A percentile compares a stretch with the other conserved stretches of the same genome.
Evolutionary conservation across 1,284 basidiomycete genomes (phyloP).

Genomic region (Rhodotorula mucilaginosa): DNA sequence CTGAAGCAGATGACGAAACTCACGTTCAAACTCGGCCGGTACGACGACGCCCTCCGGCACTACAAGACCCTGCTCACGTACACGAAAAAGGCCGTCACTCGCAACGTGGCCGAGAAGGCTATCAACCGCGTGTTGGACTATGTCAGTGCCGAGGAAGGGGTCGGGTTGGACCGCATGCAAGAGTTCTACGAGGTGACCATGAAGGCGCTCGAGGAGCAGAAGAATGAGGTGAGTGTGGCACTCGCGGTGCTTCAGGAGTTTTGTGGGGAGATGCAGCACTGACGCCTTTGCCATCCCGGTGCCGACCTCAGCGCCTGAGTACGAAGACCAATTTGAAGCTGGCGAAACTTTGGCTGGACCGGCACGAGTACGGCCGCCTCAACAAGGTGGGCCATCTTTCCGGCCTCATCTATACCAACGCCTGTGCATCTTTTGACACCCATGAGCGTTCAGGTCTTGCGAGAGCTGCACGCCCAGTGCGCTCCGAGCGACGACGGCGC

Average conservation of each 20-base stretch:
- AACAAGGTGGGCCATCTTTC: conserved; percentile 61
- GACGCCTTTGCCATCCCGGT: neutral
- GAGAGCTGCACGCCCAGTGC: conserved; percentile 54
- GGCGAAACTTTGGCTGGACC: conserved; percentile 94
- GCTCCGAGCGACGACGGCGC: conserved; percentile 49
- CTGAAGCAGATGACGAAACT: conserved; percentile 97
- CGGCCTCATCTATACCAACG: neutral
- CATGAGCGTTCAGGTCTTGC: conserved; percentile 49
- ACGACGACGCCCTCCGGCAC: conserved; percentile 77
- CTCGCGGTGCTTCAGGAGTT: neutral
- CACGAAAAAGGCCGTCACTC: conserved; percentile 85
- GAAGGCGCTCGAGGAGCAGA: conserved; percentile 81
- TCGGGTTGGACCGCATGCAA: conserved; percentile 85
- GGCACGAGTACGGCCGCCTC: conserved; percentile 83
- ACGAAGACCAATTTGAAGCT: conserved; percentile 96
- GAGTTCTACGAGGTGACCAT: conserved; percentile 94
- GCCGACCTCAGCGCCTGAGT: conserved; percentile 67
- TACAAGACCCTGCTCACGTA: conserved; percentile 84
- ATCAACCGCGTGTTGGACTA: conserved; percentile 99
- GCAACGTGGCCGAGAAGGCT: conserved; percentile 80
- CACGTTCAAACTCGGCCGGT: conserved; percentile 74
- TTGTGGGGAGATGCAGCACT: neutral
- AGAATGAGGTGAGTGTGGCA: conserved; percentile 73
- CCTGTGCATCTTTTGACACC: neutral
- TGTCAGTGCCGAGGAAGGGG: conserved; percentile 75